Base-by-base conservation (phyloP, 306 rosid genomes). In the Styphnolobium japonicum region DNA sequence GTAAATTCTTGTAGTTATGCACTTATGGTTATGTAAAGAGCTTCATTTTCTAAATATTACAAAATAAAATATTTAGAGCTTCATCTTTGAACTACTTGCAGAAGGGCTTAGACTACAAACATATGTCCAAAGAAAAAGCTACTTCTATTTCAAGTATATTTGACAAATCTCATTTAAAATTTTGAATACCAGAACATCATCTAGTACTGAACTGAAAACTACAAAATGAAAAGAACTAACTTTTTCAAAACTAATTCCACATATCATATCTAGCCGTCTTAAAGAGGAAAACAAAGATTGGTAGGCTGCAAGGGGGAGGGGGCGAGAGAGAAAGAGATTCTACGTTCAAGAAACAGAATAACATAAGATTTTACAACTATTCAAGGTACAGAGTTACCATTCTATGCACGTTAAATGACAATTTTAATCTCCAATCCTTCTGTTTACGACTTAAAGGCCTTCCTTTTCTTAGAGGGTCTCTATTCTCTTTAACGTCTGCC, bases 371-470 rank as follows among this genome's bases (percentile, higher is more conserved):
- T 89, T 81, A 62, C 67, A 55, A 85, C 43, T 71, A 85, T 25
- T 80, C 82, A 36, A 92, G 82, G 84, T 91, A 87, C 80, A 95
- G 85, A 78, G 85, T 87, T 81, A 91, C 96, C 88, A 75, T 87
- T 75, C 68, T 87, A 81, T 90, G 97, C 87, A 71, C 68, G 57
- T 51, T 82, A 81, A 82, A 95, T 53, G 98, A 88, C 79, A 95
- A 78, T 65, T 86, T 81, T 81, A 95, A 85, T 88, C 99, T 93
- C 97, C 99, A 92, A 83, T 93, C 97, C 81, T 71, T 90, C 80
- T 85, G 94, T 78, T 91, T 90, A 67, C 97, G 96, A 71, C 75
- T 91, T 61, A 91, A 86, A 18, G 98, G 97, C 76, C 85, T 92
- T 48, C 98, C 97, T 89, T 91, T 95, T 46, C 83, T 83, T 27